phyloP scores from a whole-genome alignment of 2,329 filamentous ascomycete genomes.

The Grosmannia serpens region DNA sequence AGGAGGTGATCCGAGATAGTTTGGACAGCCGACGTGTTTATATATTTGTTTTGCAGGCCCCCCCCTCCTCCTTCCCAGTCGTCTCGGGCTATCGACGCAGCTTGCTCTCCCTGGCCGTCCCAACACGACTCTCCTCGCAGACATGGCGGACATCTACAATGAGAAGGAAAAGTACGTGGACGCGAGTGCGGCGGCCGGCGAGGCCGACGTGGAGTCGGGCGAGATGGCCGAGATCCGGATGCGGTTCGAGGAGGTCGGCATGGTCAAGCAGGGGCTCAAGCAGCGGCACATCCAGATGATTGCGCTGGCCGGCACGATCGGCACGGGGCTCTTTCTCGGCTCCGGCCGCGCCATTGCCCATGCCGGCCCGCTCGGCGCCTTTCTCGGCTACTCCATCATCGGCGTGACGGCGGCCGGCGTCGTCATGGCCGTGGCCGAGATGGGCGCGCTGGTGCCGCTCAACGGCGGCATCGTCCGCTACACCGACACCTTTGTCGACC shows the following conservation, averaged over 20 bases:
- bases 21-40: no score
- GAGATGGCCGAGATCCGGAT: not conserved
- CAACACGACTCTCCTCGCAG: no score
- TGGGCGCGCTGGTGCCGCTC: slow-evolving; percentile 50
- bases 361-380: slow-evolving; percentile 11
- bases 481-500: slow-evolving; percentile 32
- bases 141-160: not conserved
- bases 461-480: slow-evolving; percentile 38
- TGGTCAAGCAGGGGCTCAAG: slow-evolving; percentile 20
- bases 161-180: not conserved
- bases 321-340: slow-evolving; percentile 24
- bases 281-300: slow-evolving; percentile 39
- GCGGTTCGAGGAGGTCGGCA: slow-evolving; percentile 3
- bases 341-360: slow-evolving; percentile 10
- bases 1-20: not conserved
- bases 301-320: slow-evolving; percentile 34
- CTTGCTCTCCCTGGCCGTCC: no score
- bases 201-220: not conserved
- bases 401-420: slow-evolving; percentile 23
- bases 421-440: slow-evolving; percentile 33
- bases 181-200: not conserved
- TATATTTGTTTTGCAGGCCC: no score
- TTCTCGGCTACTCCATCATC: slow-evolving; percentile 25
- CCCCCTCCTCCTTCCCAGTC: not conserved
- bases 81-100: no score